Evolutionary conservation across 257 asterid genomes (phyloP), one percentile per base, ranked within the genome.

Genomic region (Osmanthus fragrans): DNA sequence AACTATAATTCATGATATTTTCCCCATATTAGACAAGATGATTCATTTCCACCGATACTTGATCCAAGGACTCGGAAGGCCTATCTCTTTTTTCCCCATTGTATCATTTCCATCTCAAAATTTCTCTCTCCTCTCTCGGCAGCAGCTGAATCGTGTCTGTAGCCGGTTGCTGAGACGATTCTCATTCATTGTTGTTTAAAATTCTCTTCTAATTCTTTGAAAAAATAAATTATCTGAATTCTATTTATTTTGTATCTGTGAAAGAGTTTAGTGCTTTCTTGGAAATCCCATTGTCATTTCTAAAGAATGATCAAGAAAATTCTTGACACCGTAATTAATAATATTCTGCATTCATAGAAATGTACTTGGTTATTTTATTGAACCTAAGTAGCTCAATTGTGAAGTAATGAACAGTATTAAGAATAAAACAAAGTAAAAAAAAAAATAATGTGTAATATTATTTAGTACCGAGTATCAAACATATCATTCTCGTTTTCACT

Each of bases 251-350:
- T 19, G 19, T 6, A 5, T 54, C 23, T 5, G 0, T 4, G 49
- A 11, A 42, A 42, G 49, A 11, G 16, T 42, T 42, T 42, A 42
- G 16, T 42, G 40, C n/a, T 49, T 49, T 49, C n/a, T 49, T 18
- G 21, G n/a, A 18, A 71, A 80, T 75, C 74, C 70, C 66, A 69
- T 36, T 45, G 83, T 78, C 78, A 68, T 60, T 72, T 63, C 71
- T 77, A 71, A 80, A 77, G 83, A 77, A 77, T 60, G 79, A 80
- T 69, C 73, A 39, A 74, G 84, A 85, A 82, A 79, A 80, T 76
- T 85, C 84, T 76, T 85, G 66, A 23, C 65, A 25, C 34, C 49
- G 5, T 15, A 81, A 80, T 51, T 56, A 80, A 74, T 60, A 13
- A 37, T 77, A 71, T 83, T 47, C 19, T 64, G 45, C 78, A 66